Evolutionary conservation across 805 yeast species (phyloP), one percentile per base, ranked within the genome.

Genomic region (Metschnikowia shivogae): DNA sequence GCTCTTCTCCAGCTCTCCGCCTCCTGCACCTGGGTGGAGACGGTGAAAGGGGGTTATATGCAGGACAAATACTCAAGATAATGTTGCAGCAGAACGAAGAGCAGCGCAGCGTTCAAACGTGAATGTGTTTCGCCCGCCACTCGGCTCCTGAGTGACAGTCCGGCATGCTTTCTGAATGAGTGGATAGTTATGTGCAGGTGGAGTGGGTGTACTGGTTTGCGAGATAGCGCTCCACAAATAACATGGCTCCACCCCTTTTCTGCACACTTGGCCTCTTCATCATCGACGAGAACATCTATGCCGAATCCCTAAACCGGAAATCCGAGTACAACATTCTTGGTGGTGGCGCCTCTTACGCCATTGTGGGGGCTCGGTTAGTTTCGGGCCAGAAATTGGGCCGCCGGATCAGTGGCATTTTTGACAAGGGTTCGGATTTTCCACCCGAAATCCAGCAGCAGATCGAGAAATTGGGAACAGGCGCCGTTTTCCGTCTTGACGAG

Each of bases 271-370:
- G 97, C 37, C 84, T 90, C 88, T 85, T 89, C 65, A 89, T 92
- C 56, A 76, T 90, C 13, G 98, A 90, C 62, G 96, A 88, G 52
- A 87, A 89, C 53, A 81, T 78, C 45, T 81, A 78, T 56, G 74
- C 78, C 0, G 60, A 63, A 41, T 53, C 62, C 43, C 51, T 65
- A 50, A 41, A 66, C 46, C 44, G 72, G 52, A 50, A 46, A 34
- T 55, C 66, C 20, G 70, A 68, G 52, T 60, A 55, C 49, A 62
- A 86, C 59, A 72, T 90, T 6, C 71, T 87, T 38, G 98, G 98
- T 0, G 98, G 98, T 2, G 98, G 90, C 2, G 97, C 95, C 0
- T 78, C 92, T 0, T 90, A 77, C 61, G 89, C 89, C 1, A 77
- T 82, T 1, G 66, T 85, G 12, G 97, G 97, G 0, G 81, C 88